These are phyloP conservation scores for Sistotremastrum niveocremeum DNA, from an alignment of 768 basidiomycete species.

Conservation along the genomic window DNA sequence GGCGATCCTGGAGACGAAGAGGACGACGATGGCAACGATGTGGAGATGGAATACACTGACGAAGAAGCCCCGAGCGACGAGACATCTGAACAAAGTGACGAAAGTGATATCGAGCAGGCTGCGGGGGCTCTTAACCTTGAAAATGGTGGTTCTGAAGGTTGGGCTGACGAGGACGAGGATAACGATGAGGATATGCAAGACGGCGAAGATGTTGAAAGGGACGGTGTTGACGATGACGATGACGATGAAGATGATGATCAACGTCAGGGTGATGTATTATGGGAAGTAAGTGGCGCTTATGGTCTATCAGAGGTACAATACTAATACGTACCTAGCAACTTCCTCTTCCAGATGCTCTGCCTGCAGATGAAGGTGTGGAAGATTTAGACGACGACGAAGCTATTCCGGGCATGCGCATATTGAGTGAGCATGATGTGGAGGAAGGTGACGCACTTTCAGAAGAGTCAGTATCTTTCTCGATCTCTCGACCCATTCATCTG, in stretches of 20 bases:
- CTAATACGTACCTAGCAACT: neutral
- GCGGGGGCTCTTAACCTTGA: conserved; percentile 23
- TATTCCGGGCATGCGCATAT: conserved; percentile 6
- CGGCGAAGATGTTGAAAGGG: conserved; percentile 38
- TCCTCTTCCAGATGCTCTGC: conserved; percentile 18
- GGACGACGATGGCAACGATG: conserved; percentile 61
- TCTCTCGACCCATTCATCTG: conserved; percentile 4
- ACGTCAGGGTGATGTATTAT: conserved; percentile 39
- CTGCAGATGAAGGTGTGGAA: conserved; percentile 18
- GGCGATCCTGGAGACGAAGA: conserved; percentile 68
- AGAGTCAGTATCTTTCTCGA: neutral
- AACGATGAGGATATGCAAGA: conserved; percentile 34
- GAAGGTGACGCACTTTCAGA: conserved; percentile 31
- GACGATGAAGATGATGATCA: conserved; percentile 35
- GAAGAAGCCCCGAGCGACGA: conserved; percentile 76
- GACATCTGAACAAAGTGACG: conserved; percentile 64
- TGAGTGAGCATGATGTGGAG: conserved; percentile 26
- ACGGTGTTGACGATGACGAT: conserved; percentile 24
- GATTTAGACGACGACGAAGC: conserved; percentile 24
- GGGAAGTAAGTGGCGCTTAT: conserved; percentile 31
- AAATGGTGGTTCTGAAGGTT: conserved; percentile 41
- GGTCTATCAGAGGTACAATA: neutral
- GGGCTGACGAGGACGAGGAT: conserved; percentile 33
- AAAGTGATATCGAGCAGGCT: conserved; percentile 42
- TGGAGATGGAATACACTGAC: conserved; percentile 69